Conservation (phyloP, 257 asterid genomes). For the Salvia rosmarinus region DNA sequence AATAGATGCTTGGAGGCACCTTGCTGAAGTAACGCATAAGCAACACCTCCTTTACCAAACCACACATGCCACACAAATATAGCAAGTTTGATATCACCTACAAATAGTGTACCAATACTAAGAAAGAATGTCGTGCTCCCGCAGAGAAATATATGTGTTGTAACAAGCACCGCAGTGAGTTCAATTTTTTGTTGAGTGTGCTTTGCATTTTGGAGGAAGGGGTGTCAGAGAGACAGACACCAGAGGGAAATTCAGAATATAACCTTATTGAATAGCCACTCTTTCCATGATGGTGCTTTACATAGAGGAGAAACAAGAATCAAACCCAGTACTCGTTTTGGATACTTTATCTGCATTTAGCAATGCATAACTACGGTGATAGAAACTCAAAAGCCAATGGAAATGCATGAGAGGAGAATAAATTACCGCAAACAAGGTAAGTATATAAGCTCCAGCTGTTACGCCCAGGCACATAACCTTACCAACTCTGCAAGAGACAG, state of each 20-base stretch:
- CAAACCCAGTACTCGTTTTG: slow-evolving; percentile 79
- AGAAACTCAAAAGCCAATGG: slow-evolving; percentile 29
- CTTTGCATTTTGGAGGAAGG: not conserved
- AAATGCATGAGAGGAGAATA: slow-evolving; percentile 17
- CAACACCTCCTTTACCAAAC: slow-evolving; percentile 76
- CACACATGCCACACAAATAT: slow-evolving; percentile 88
- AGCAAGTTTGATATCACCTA: slow-evolving; percentile 92
- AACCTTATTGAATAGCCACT: slow-evolving; percentile 95
- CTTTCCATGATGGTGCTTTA: slow-evolving; percentile 94
- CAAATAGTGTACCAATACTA: slow-evolving; percentile 31
- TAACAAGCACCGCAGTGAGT: not conserved
- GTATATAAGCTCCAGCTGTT: slow-evolving; percentile 93
- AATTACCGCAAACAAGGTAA: slow-evolving; percentile 89
- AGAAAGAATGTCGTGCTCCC: not conserved
- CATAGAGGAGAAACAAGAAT: slow-evolving; percentile 94
- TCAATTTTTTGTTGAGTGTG: not conserved
- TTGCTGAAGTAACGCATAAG: slow-evolving; percentile 93
- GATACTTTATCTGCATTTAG: slow-evolving; percentile 61
- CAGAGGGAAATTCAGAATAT: slow-evolving; percentile 21
- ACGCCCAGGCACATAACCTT: slow-evolving; percentile 92
- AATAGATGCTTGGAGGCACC: slow-evolving; percentile 46
- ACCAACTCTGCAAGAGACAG: slow-evolving; percentile 61
- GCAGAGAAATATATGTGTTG: not conserved
- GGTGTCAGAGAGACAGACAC: not conserved
- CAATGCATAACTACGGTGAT: slow-evolving; percentile 26